A percentile compares a stretch with the other conserved stretches of the same genome.
Evolutionary conservation across 129 eudicot genomes (phyloP).

Genomic region (Tanacetum coccineum): DNA sequence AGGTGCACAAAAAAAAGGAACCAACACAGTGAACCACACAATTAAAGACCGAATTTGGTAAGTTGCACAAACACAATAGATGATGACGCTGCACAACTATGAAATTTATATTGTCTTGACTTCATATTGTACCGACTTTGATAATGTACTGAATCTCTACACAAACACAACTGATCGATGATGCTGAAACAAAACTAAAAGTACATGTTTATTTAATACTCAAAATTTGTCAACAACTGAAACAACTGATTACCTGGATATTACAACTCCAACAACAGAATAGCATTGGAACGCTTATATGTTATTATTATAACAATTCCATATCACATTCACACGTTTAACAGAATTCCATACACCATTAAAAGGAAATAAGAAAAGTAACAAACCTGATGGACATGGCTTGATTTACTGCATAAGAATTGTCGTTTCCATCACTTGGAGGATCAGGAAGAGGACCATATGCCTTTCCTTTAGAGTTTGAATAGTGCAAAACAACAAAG

Average conservation of each 20-base stretch:
- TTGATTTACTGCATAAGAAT: slow-evolving; percentile 69
- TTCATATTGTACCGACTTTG: no score
- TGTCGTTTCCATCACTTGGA: slow-evolving; percentile 64
- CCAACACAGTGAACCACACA: no score
- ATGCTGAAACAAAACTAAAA: no score
- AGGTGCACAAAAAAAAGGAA: no score
- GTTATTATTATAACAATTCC: no score
- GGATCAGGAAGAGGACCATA: slow-evolving; percentile 94
- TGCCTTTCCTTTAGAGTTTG: slow-evolving; percentile 80
- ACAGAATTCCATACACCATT: not conserved
- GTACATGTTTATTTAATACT: not conserved
- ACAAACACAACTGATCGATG: no score
- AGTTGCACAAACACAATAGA: no score
- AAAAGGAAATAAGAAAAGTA: slow-evolving; percentile 5
- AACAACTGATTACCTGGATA: not conserved
- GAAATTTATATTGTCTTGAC: no score
- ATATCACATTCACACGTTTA: not conserved
- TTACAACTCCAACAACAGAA: not conserved
- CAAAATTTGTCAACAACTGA: not conserved
- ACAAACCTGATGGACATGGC: slow-evolving; percentile 85
- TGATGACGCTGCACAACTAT: no score
- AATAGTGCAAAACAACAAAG: slow-evolving; percentile 80
- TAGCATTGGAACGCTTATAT: no score
- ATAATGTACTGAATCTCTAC: no score
- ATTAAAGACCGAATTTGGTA: no score